Evolutionary conservation across 75 land plant genomes (phyloP).

Genomic region (Pseudotsuga menziesii): DNA sequence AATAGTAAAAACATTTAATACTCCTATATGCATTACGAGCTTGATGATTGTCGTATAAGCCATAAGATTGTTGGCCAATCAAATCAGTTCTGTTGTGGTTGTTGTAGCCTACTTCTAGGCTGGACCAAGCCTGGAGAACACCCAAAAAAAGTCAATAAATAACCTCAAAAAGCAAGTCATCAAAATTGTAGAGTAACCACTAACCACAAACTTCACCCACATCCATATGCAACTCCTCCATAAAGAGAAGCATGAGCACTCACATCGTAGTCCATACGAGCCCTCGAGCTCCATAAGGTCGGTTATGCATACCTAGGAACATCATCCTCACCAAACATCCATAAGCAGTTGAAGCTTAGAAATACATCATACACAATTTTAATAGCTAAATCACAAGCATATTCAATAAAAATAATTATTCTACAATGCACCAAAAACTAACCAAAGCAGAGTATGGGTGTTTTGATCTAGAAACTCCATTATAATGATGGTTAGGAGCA

Average conservation of each 20-base stretch:
- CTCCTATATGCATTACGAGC: neutral
- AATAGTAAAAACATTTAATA: neutral
- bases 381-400: neutral
- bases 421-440: neutral
- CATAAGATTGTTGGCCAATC: neutral
- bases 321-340: neutral
- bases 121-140: neutral
- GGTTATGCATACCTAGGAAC: neutral
- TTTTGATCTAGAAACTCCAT: slow-evolving; percentile 12
- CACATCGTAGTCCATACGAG: slow-evolving; percentile 2
- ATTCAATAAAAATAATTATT: neutral
- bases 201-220: neutral
- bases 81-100: neutral
- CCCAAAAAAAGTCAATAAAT: neutral
- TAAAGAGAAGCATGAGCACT: neutral
- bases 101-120: neutral
- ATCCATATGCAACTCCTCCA: neutral
- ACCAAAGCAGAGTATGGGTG: slow-evolving; percentile 15
- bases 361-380: neutral
- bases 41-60: neutral
- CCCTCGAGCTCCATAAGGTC: neutral
- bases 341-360: neutral
- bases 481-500: slow-evolving; percentile 1
- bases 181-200: neutral
- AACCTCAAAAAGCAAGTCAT: neutral